Evolutionary conservation across 257 asterid genomes (phyloP).

Genomic region (Nicotiana knightiana): DNA sequence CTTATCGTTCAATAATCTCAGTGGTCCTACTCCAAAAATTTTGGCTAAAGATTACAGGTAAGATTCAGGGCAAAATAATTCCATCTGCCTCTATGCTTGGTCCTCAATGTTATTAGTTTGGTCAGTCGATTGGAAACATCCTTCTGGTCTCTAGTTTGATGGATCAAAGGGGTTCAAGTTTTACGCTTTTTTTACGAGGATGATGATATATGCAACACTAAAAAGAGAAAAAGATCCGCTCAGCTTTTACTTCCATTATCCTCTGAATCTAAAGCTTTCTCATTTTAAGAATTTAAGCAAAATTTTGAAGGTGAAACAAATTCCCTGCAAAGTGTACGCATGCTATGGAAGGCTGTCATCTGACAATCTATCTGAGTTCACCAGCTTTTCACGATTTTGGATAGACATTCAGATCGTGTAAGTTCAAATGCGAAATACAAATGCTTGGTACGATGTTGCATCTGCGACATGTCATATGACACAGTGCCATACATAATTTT

Average conservation of each 20-base stretch:
- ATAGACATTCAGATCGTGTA: background rate
- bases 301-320: background rate
- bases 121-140: background rate
- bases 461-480: background rate
- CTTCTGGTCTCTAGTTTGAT: background rate
- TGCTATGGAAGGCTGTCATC: background rate
- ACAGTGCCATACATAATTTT: background rate
- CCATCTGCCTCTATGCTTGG: background rate
- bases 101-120: background rate
- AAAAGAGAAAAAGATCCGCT: background rate
- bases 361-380: background rate
- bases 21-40: constrained; percentile 76
- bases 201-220: background rate
- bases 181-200: background rate
- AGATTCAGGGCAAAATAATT: constrained; percentile 6
- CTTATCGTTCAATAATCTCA: constrained; percentile 75
- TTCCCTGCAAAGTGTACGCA: background rate
- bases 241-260: background rate
- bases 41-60: constrained; percentile 88
- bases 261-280: background rate
- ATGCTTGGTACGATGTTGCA: background rate
- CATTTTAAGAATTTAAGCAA: background rate
- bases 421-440: background rate
- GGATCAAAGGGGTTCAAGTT: background rate
- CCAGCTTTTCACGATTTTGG: background rate